These are phyloP conservation scores for Pisolithus orientalis DNA, from an alignment of 768 basidiomycete species.

Conservation along the genomic window DNA sequence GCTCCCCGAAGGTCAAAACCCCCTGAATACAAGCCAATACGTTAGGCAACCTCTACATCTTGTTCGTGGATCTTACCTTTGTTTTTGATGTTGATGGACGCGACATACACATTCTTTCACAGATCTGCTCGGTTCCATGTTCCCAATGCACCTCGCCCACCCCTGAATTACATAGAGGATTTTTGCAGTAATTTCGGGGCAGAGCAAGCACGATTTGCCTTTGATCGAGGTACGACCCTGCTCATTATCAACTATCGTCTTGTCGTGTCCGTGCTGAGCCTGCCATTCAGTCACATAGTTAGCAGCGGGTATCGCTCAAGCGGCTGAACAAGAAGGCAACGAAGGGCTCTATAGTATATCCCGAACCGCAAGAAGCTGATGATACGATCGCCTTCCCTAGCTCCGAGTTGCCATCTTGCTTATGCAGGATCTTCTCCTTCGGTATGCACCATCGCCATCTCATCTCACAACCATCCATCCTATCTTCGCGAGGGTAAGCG, in stretches of 20 bases:
- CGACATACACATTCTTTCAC: not conserved
- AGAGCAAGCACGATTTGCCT: slow-evolving; percentile 57
- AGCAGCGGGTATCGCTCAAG: slow-evolving; percentile 54
- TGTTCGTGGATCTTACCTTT: slow-evolving; percentile 42
- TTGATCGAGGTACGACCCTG: slow-evolving; percentile 52
- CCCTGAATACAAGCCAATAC: slow-evolving; percentile 52
- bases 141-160: slow-evolving; percentile 32
- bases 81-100: not conserved
- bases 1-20: slow-evolving; percentile 60
- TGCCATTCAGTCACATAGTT: slow-evolving; percentile 50
- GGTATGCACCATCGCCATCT: slow-evolving; percentile 52
- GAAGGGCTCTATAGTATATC: slow-evolving; percentile 33
- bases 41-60: slow-evolving; percentile 61
- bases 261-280: slow-evolving; percentile 1
- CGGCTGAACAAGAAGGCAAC: slow-evolving; percentile 42
- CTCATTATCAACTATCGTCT: not conserved
- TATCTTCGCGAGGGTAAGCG: slow-evolving; percentile 54
- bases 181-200: slow-evolving; percentile 64
- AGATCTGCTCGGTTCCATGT: slow-evolving; percentile 57
- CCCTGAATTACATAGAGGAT: slow-evolving; percentile 36
- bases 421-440: slow-evolving; percentile 50
- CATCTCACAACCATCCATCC: slow-evolving; percentile 69
- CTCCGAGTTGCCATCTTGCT: slow-evolving; percentile 46
- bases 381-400: slow-evolving; percentile 27
- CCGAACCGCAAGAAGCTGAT: not conserved